A percentile compares a stretch with the other conserved stretches of the same genome.
phyloP scores from a whole-genome alignment of 306 rosid genomes.

The Gillenia trifoliata region DNA sequence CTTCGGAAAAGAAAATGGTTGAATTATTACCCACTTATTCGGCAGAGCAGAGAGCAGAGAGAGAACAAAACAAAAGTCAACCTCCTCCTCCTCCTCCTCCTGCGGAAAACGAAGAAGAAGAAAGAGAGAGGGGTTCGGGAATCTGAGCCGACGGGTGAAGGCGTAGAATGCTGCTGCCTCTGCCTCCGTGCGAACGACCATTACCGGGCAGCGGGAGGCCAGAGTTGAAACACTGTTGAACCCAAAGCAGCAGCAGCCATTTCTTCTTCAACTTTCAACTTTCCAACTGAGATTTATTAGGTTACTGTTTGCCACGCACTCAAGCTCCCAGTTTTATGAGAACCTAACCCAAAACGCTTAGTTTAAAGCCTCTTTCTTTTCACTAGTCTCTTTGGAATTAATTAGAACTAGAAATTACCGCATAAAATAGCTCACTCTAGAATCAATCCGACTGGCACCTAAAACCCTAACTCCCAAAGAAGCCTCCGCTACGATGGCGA shows the following conservation, averaged over 20 bases:
- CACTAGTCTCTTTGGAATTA: too few relatives aligned
- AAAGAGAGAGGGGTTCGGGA: background rate
- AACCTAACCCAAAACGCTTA: too few relatives aligned
- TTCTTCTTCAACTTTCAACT: background rate
- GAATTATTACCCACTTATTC: too few relatives aligned
- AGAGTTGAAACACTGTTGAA: conserved; percentile 7
- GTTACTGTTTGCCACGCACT: background rate
- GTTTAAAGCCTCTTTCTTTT: too few relatives aligned
- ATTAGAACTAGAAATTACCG: too few relatives aligned
- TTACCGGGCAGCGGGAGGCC: background rate
- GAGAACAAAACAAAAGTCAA: background rate
- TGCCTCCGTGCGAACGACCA: background rate
- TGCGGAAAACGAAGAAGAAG: background rate
- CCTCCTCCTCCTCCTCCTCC: background rate
- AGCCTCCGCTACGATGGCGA: background rate
- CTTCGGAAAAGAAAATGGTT: background rate
- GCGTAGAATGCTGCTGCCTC: background rate
- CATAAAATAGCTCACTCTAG: too few relatives aligned
- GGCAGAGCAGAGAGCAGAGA: too few relatives aligned
- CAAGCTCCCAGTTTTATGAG: too few relatives aligned
- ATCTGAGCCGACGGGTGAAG: background rate
- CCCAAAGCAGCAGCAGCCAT: conserved; percentile 3
- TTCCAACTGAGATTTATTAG: too few relatives aligned
- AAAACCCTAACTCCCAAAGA: background rate
- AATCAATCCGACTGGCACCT: too few relatives aligned